Conservation (phyloP, 257 asterid species). For the Plantago elongata region DNA sequence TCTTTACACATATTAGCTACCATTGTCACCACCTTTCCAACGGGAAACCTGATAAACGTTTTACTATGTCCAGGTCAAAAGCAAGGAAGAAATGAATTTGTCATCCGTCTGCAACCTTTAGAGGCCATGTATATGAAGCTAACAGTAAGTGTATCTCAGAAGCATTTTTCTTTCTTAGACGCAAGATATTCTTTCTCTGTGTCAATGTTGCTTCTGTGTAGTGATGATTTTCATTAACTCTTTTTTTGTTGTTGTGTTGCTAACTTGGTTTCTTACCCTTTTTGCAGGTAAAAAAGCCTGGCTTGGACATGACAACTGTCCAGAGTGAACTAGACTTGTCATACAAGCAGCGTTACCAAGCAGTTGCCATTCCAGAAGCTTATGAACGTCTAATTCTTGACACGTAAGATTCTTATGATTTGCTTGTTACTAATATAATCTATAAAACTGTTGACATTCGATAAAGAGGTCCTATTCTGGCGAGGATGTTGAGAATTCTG, state of each 20-base stretch:
- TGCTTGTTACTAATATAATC: neutral
- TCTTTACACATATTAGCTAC: neutral
- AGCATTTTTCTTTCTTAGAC: neutral
- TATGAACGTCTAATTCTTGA: constrained; percentile 97
- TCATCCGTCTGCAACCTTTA: constrained; percentile 92
- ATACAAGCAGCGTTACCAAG: constrained; percentile 78
- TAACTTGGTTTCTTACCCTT: constrained; percentile 18
- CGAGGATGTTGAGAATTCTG: neutral
- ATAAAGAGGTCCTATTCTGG: neutral
- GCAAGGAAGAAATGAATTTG: constrained; percentile 94
- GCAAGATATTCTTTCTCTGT: neutral
- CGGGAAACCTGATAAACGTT: constrained; percentile 16
- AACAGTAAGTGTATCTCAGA: constrained; percentile 44
- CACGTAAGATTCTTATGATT: constrained; percentile 48
- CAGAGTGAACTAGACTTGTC: constrained; percentile 97
- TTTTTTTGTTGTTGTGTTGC: neutral
- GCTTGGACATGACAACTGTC: constrained; percentile 83
- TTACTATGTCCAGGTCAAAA: constrained; percentile 53
- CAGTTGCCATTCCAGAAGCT: constrained; percentile 87
- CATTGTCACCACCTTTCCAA: constrained; percentile 2
- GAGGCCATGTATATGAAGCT: constrained; percentile 99
- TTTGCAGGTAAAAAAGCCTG: constrained; percentile 94
- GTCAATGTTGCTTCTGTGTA: neutral
- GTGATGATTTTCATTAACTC: neutral
- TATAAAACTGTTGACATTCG: neutral